phyloP scores from a whole-genome alignment of 495 filamentous ascomycete genomes.

The Cryomyces antarcticus region DNA sequence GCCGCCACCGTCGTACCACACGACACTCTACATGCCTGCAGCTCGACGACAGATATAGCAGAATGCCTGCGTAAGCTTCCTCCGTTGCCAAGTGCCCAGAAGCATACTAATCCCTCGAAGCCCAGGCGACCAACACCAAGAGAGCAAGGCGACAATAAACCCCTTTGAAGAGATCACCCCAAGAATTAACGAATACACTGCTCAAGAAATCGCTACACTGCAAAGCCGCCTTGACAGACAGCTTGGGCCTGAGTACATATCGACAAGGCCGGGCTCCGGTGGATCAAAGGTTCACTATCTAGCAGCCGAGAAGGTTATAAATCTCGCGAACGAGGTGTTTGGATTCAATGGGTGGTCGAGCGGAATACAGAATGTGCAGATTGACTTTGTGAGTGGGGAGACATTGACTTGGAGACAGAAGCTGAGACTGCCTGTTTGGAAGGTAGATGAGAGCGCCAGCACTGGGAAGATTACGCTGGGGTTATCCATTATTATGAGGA shows the following conservation, averaged over 20 bases:
- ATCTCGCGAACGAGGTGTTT: conserved; percentile 92
- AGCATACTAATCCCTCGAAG: conserved; percentile 19
- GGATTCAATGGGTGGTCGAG: conserved; percentile 98
- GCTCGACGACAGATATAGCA: too few species aligned
- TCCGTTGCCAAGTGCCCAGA: background rate
- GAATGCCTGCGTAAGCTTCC: background rate
- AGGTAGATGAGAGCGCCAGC: conserved; percentile 42
- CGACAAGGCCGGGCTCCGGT: conserved; percentile 54
- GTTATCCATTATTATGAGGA: conserved; percentile 74
- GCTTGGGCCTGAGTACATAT: conserved; percentile 93
- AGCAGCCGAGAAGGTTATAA: conserved; percentile 81
- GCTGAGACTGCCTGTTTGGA: conserved; percentile 1
- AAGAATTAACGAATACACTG: conserved; percentile 59
- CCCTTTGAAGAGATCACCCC: conserved; percentile 56
- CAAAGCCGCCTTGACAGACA: conserved; percentile 75
- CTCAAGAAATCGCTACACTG: conserved; percentile 73
- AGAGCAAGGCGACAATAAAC: conserved; percentile 30
- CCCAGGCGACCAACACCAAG: conserved; percentile 59
- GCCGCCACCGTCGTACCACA: too few species aligned
- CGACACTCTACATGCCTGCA: too few species aligned
- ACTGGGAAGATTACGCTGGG: conserved; percentile 60
- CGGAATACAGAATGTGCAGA: conserved; percentile 65
- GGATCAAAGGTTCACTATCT: conserved; percentile 82
- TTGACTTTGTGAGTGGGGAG: conserved; percentile 53
- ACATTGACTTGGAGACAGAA: background rate